Base-by-base conservation (phyloP, 495 filamentous ascomycete genomes). In the Xylaria acuta region DNA sequence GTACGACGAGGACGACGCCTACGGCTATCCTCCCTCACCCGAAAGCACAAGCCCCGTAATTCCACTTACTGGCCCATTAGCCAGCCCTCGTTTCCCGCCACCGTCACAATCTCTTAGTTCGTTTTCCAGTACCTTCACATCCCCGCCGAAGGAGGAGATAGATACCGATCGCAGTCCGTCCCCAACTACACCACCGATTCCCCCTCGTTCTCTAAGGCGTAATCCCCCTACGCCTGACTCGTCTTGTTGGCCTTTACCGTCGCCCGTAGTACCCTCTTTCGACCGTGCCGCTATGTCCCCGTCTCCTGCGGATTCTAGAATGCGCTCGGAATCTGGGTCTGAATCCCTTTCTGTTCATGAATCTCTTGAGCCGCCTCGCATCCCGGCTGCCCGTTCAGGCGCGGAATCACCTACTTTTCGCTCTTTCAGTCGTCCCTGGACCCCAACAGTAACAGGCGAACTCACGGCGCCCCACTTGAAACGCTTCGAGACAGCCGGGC, bases 1-100 rank as follows among this genome's bases (percentile, higher is more conserved):
- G 65, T 74, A 74, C 66, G 41, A 68, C 58, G 74, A 40, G 51
- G 45, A 69, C 36, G 36, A 45, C 12, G 59, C 36, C 7, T 73
- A 60, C 20, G 69, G 74, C 25, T 72, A 71, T 12, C 77, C 77
- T 8, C 67, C 69, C 0, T 79, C 77, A 1, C 77, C 77, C 20
- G 77, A 79, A 69, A 78, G 74, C 30, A 76, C 77, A 1, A 78
- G 77, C 36, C 77, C 77, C 0, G 41, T 79, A 11, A 74, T 79
- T 41, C 77, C 77, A 2, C 71, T 73, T 4, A 74, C 74, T 6
- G 77, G 77, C 1, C 77, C 77, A 1, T 67, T 79, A 0, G 75
- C 77, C 9, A 79, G 76, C 62, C 74, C 76, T 6, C 64, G 69
- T 45, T 76, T 78, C 69, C 60, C 72, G 9, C 73, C 72, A 36